Evolutionary conservation across 768 basidiomycete genomes (phyloP), one percentile per base, ranked within the genome.

Genomic region (Cystobasidium onofrii): DNA sequence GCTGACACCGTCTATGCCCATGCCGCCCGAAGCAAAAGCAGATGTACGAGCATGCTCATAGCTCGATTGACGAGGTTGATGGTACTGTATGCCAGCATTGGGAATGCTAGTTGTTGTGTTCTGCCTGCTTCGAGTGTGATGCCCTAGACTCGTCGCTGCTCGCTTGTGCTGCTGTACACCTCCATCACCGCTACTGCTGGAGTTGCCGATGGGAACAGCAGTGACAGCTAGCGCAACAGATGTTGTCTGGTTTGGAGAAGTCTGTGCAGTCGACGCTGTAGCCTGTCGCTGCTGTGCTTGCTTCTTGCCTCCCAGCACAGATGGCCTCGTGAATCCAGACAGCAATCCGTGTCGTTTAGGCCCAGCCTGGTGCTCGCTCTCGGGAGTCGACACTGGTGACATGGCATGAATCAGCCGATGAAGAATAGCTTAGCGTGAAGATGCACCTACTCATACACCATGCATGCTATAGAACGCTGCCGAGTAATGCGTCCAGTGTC

Each of bases 281-380:
- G 54, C 33, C 57, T 60, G 57, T 29, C 33, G 57, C 57, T 54
- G 52, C 52, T 60, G 57, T 60, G 57, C 27, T 12, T 60, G 57
- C 57, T 60, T 60, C 57, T 60, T 60, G 25, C 57, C 57, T 60
- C 57, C 57, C 29, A 60, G 25, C 29, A 60, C 57, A 60, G 57
- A 27, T 60, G 57, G 57, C 33, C 57, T 60, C 33, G 57, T 29
- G 57, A 60, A 60, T 12, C 57, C 57, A 25, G 57, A 27, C 6
- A 60, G 57, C 29, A 60, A 23, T 12, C 27, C 27, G 20, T 15
- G 57, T 25, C 57, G 57, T 34, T 60, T 60, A 4, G 17, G 33
- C 25, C 23, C 13, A 25, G 10, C 7, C 12, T 34, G 29, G 12
- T 60, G 57, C 29, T 60, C 57, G 25, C 33, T 27, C 33, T 20